Evolutionary conservation across 108 stramenopile species (phyloP), one percentile per base, ranked within the genome.

Genomic region (Cylindrotheca closterium): DNA sequence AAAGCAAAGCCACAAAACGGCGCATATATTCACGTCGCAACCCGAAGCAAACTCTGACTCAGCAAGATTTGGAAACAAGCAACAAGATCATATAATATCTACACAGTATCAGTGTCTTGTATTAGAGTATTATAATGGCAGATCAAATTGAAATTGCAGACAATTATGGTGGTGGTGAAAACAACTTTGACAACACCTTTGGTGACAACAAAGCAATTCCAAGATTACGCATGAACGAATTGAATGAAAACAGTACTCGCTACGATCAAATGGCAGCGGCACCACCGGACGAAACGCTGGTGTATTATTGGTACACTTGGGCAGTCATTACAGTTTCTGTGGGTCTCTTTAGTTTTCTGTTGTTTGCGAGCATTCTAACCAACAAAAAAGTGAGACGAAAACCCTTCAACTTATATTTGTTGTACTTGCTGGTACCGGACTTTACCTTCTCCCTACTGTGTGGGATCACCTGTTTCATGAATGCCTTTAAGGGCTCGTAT

Each of bases 401-500:
- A 2, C 37, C 55, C 1, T 73, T 73, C 64, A 73, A 73, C 42
- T 18, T 66, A 7, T 73, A 73, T 28, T 29, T 73, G 7, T 2
- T 66, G 5, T 73, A 45, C 27, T 19, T 73, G 22, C 4, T 29
- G 47, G 23, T 65, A 24, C 71, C 71, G 25, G 65, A 73, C 54
- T 54, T 66, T 50, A 2, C 60, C 45, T 66, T 42, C 42, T 33
- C 50, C n/a, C 47, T 63, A 4, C 33, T 23, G 19, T 71, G 70
- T 56, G 61, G 31, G 19, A n/a, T 71, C 45, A 63, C 51, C 24
- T 71, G 70, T 31, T 19, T 47, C 10, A 5, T 51, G 18, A 60
- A 50, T 25, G 68, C 58, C 1, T 47, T 18, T 19, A 2, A 2
- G 19, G 21, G 1, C 18, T 21, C 18, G 47, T 1, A 47, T 47